Percentiles rank a stretch among this genome's conserved stretches.
Evolutionary conservation across 2,329 filamentous ascomycete genomes (phyloP).

Genomic region (Xylariales sp.): DNA sequence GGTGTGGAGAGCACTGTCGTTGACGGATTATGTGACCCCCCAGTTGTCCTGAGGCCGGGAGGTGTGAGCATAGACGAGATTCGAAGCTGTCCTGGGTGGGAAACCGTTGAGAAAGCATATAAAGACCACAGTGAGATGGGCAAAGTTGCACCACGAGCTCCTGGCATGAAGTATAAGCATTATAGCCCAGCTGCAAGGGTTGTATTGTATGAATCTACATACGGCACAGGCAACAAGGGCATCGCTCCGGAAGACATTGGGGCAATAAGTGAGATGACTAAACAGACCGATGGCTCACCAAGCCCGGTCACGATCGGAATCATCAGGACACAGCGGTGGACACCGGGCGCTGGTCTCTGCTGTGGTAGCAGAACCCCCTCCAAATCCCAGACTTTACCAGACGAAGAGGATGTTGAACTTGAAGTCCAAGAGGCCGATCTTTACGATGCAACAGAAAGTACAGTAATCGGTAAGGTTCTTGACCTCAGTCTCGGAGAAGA

Average conservation of each 20-base stretch:
- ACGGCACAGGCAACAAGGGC: slow-evolving; percentile 27
- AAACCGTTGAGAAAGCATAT: slow-evolving; percentile 71
- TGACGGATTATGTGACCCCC: slow-evolving; percentile 78
- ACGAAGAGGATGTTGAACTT: slow-evolving; percentile 21
- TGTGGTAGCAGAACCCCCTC: slow-evolving; percentile 28
- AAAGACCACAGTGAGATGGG: slow-evolving; percentile 68
- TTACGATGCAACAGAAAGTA: slow-evolving; percentile 23
- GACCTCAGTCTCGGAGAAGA: slow-evolving; percentile 71
- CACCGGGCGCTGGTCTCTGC: slow-evolving; percentile 34
- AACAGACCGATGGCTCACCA: slow-evolving; percentile 10
- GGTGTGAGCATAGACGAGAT: slow-evolving; percentile 82
- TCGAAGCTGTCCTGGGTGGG: slow-evolving; percentile 73
- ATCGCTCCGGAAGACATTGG: slow-evolving; percentile 30
- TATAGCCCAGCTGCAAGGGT: slow-evolving; percentile 90
- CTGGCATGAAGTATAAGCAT: slow-evolving; percentile 98
- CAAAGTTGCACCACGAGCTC: slow-evolving; percentile 68
- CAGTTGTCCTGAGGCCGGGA: slow-evolving; percentile 78
- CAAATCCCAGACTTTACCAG: slow-evolving; percentile 19
- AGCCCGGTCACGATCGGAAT: slow-evolving; percentile 37
- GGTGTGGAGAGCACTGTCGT: slow-evolving; percentile 97
- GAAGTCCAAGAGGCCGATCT: slow-evolving; percentile 38
- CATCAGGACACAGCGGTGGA: slow-evolving; percentile 54
- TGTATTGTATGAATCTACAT: slow-evolving; percentile 67
- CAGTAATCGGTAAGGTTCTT: slow-evolving; percentile 42
- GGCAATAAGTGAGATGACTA: slow-evolving; percentile 9